Conservation (phyloP, 306 rosid genomes). For the Rubus parviflorus region DNA sequence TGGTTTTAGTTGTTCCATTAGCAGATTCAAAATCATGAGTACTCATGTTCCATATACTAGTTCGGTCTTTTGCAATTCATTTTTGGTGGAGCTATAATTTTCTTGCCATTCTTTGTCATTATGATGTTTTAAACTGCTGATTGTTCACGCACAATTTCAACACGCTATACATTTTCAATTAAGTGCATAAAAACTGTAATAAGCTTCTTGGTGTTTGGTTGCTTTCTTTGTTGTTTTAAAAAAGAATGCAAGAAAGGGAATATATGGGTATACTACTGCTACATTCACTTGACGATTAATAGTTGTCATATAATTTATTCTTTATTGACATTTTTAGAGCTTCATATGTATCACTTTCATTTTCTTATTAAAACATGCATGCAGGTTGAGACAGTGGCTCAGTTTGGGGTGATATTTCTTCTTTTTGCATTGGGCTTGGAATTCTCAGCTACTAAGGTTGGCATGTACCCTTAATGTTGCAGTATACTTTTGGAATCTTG, state of each 20-base stretch:
- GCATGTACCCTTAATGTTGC: conserved; percentile 20
- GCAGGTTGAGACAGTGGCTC: conserved; percentile 99
- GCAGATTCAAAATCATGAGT: neutral
- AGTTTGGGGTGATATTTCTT: conserved; percentile 97
- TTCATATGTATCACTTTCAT: neutral
- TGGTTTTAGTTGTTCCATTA: neutral
- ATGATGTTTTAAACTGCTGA: neutral
- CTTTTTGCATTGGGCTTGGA: conserved; percentile 95
- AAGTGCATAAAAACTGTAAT: neutral
- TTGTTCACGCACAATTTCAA: neutral
- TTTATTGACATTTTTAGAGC: neutral
- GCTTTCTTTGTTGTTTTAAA: neutral
- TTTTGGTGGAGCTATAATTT: neutral
- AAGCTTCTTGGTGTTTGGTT: neutral
- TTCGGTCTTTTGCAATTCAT: neutral
- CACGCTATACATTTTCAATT: neutral
- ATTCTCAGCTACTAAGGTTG: conserved; percentile 83
- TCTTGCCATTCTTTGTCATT: neutral
- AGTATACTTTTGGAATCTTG: conserved; percentile 20
- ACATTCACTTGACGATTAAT: neutral
- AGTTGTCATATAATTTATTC: conserved; percentile 4
- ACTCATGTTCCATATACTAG: conserved; percentile 4
- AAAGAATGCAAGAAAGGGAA: neutral
- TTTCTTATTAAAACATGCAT: conserved; percentile 4
- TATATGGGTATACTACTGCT: neutral